Conservation (phyloP, 192 early-diverging fungal genomes). For the Lunasporangiospora selenospora region DNA sequence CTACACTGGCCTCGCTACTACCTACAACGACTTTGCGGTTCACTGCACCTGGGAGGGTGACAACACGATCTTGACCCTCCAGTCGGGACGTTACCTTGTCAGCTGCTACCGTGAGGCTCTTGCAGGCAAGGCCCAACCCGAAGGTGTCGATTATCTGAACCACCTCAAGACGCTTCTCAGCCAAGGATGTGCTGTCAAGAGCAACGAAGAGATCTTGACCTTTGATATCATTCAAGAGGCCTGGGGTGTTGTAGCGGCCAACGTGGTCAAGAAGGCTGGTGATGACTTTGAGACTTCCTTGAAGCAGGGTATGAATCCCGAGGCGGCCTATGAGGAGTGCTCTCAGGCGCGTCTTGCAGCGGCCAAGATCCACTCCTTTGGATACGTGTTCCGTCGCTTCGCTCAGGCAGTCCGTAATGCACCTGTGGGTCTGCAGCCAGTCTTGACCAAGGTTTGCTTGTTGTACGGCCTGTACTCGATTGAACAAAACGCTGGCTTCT, state of each 20-base stretch:
- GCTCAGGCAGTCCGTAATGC: conserved; percentile 71
- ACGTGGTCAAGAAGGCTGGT: conserved; percentile 83
- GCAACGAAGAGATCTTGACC: conserved; percentile 53
- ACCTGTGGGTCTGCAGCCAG: conserved; percentile 62
- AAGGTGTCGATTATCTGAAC: conserved; percentile 79
- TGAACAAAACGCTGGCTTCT: conserved; percentile 78
- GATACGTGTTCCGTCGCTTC: conserved; percentile 85
- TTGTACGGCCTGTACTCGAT: conserved; percentile 86
- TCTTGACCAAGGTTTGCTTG: conserved; percentile 71
- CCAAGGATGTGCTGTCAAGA: conserved; percentile 57
- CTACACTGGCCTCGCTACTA: conserved; percentile 87
- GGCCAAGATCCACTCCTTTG: conserved; percentile 81
- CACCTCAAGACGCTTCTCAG: conserved; percentile 54
- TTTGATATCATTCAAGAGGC: conserved; percentile 74
- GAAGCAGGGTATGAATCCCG: conserved; percentile 69
- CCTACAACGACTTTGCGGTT: conserved; percentile 87
- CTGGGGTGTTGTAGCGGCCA: conserved; percentile 81
- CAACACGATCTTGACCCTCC: conserved; percentile 89
- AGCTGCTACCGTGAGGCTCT: conserved; percentile 68
- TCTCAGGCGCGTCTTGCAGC: conserved; percentile 81
- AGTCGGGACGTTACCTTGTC: conserved; percentile 86
- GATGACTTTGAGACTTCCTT: conserved; percentile 74
- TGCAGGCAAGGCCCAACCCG: conserved; percentile 77
- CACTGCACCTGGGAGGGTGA: conserved; percentile 90
- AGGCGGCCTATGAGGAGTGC: conserved; percentile 86